These are phyloP conservation scores for Teunomyces pallodes DNA, from an alignment of 805 yeast genomes.

Conservation along the genomic window DNA sequence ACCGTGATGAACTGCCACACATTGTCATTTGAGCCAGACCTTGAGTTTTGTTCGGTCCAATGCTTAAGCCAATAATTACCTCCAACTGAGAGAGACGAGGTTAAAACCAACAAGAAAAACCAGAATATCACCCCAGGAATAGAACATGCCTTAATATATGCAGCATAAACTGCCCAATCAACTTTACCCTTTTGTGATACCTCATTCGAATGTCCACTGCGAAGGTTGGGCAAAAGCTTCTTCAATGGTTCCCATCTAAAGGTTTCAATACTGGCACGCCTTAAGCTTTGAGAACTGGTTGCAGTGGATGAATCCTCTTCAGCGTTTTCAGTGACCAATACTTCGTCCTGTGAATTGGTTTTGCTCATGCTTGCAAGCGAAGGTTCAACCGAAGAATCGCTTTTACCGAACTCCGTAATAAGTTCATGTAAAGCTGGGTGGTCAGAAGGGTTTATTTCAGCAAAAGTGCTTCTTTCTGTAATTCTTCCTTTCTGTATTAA, in stretches of 20 bases:
- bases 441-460: slow-evolving; percentile 13
- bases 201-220: slow-evolving; percentile 38
- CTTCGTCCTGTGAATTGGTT: neutral
- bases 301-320: neutral
- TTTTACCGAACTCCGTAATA: slow-evolving; percentile 35
- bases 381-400: slow-evolving; percentile 6
- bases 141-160: slow-evolving; percentile 32
- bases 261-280: slow-evolving; percentile 52
- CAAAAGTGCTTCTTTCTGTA: slow-evolving; percentile 13
- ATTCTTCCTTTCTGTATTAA: slow-evolving; percentile 20
- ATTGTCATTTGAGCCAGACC: slow-evolving; percentile 14
- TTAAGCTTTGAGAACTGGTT: neutral
- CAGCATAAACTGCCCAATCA: slow-evolving; percentile 22
- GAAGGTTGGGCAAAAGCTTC: slow-evolving; percentile 26
- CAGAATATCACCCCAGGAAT: slow-evolving; percentile 45
- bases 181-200: slow-evolving; percentile 19
- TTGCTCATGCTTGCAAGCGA: slow-evolving; percentile 8
- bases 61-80: slow-evolving; percentile 22
- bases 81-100: slow-evolving; percentile 13
- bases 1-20: slow-evolving; percentile 18
- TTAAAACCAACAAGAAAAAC: slow-evolving; percentile 25
- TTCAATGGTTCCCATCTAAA: slow-evolving; percentile 42
- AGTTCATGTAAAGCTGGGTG: slow-evolving; percentile 31
- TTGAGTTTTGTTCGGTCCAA: slow-evolving; percentile 24
- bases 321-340: neutral